phyloP scores from a whole-genome alignment of 805 yeast species.

The Candida wancherniae region DNA sequence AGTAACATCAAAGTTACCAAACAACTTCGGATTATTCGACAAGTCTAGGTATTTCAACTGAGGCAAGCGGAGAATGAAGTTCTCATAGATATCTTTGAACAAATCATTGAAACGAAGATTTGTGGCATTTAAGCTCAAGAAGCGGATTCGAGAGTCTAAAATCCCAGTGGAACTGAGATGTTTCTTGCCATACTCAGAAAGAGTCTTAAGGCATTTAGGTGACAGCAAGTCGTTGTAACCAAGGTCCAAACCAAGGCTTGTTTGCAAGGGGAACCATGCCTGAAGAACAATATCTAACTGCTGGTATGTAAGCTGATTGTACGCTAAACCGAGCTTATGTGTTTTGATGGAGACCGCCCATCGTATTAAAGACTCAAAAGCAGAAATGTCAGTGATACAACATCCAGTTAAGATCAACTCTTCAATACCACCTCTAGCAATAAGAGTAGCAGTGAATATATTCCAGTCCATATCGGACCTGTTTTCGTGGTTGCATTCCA shows the following conservation, averaged over 20 bases:
- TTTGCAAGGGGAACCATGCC: constrained; percentile 50
- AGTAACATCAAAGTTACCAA: constrained; percentile 40
- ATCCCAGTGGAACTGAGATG: constrained; percentile 19
- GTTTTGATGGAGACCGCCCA: constrained; percentile 55
- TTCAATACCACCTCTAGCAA: constrained; percentile 68
- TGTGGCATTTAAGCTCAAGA: constrained; percentile 64
- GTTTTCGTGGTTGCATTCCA: constrained; percentile 46
- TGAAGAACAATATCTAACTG: constrained; percentile 52
- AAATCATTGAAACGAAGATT: constrained; percentile 46
- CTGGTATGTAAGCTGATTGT: constrained; percentile 56
- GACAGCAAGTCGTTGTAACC: constrained; percentile 72
- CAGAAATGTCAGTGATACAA: constrained; percentile 50
- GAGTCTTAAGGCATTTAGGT: constrained; percentile 28
- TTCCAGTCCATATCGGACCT: constrained; percentile 84
- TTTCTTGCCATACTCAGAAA: constrained; percentile 27
- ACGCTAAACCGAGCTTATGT: constrained; percentile 69
- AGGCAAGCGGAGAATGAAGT: constrained; percentile 49
- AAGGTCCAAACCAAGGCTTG: constrained; percentile 68
- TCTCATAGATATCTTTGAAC: constrained; percentile 47
- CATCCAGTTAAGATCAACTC: constrained; percentile 79
- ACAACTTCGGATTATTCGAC: constrained; percentile 62
- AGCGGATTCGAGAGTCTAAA: constrained; percentile 25
- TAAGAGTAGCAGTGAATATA: constrained; percentile 63
- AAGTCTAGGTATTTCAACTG: constrained; percentile 68
- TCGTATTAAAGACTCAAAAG: constrained; percentile 51